Base-by-base conservation (phyloP, 495 filamentous ascomycete species). In the Chaetomium fimeti region DNA sequence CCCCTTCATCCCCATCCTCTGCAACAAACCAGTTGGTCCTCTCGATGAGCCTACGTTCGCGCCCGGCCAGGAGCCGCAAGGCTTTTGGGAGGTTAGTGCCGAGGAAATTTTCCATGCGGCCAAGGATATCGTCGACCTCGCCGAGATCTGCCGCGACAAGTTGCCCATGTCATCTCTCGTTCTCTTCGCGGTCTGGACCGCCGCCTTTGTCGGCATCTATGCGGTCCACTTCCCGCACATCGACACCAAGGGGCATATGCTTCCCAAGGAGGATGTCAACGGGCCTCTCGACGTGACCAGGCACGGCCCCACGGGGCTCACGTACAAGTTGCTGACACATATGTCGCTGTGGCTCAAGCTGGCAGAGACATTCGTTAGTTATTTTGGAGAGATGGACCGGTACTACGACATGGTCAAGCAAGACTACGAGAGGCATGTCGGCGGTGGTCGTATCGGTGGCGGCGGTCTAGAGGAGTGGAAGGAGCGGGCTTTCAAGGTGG, bases 101-200 rank as follows among this genome's bases (percentile, higher is more conserved):
- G 84, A 88, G 52, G 83, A 89, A 65, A 80, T 91, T 51, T 92
- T 92, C 76, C 84, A 81, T 60, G 84, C 89, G 15, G 89, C 90
- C 6, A 82, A 86, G 11, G 85, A 89, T 55, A 88, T 93, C 71
- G 84, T 91, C 68, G 88, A 93, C 58, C 81, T 96, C 25, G 84
- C 91, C 11, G 83, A 85, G 4, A 88, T 88, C 20, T 91, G 89
- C 68, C 73, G 77, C 24, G 86, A 89, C 52, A 89, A 89, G 69
- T 79, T 92, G 9, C 88, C 90, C 16, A 89, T 94, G 78, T 94
- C 90, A 32, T 88, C 91, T 0, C 83, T 93, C 47, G 84, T 92
- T 15, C 86, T 89, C 6, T 93, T 92, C 69, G 89, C 91, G 8
- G 85, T 92, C 62, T 94, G 91, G 80, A 89, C 89, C 63, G 89